Percentiles rank a stretch among this genome's conserved stretches.
phyloP scores from a whole-genome alignment of 2,329 filamentous ascomycete species.

The Ceratocystis papillata region DNA sequence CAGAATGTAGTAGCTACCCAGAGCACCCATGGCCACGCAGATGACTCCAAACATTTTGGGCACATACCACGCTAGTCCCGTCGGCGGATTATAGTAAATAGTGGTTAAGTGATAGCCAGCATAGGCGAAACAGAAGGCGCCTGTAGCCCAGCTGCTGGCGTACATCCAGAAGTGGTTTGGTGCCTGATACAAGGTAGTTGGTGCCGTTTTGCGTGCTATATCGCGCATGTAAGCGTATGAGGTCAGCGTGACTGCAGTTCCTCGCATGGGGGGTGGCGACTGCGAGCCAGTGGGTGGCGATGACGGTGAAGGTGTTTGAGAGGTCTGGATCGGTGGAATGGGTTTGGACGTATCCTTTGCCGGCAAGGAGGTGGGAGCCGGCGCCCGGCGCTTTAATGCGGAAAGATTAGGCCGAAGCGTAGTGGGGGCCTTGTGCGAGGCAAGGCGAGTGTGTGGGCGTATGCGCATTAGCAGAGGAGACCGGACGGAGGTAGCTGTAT shows the following conservation, averaged over 20 bases:
- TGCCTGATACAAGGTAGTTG: constrained; percentile 53
- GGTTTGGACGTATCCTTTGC: constrained; percentile 11
- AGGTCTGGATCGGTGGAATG: constrained; percentile 18
- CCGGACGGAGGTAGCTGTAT: not conserved
- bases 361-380: not conserved
- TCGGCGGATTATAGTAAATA: constrained; percentile 40
- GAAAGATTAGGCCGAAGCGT: constrained; percentile 19
- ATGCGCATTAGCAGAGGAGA: constrained; percentile 1
- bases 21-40: constrained; percentile 47
- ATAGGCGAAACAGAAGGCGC: constrained; percentile 43
- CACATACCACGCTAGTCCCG: constrained; percentile 46
- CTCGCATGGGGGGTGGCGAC: constrained; percentile 22
- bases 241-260: constrained; percentile 24
- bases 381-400: constrained; percentile 21
- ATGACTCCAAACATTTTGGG: constrained; percentile 46
- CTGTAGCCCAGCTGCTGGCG: constrained; percentile 47
- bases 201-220: constrained; percentile 44
- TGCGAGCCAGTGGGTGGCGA: not conserved
- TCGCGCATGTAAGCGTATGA: constrained; percentile 42
- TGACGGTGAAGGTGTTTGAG: not conserved
- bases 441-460: constrained; percentile 11
- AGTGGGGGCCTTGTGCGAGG: constrained; percentile 19
- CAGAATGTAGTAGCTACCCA: constrained; percentile 50
- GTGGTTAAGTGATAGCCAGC: constrained; percentile 42
- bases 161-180: constrained; percentile 55